These are phyloP conservation scores for Rhodotorula sp. DNA, from an alignment of 1,284 basidiomycete genomes.

Conservation along the genomic window DNA sequence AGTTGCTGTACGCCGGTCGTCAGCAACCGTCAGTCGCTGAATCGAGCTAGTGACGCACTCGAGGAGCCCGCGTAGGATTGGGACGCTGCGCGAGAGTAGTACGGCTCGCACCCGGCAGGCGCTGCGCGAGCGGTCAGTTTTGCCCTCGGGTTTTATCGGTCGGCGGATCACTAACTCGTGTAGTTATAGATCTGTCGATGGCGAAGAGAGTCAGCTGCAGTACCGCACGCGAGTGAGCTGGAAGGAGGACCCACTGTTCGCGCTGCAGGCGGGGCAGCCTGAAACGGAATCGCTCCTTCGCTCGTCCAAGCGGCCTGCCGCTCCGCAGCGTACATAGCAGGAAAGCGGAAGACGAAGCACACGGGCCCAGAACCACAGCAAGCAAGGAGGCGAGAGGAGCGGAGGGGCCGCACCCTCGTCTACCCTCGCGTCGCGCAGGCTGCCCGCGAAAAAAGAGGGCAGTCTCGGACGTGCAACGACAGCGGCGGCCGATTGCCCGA, in stretches of 20 bases:
- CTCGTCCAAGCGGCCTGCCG: not conserved
- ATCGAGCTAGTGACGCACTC: not conserved
- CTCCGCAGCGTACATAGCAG: not conserved
- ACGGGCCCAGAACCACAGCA: not conserved
- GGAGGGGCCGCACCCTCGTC: not conserved
- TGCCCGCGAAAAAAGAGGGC: not conserved
- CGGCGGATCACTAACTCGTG: not conserved
- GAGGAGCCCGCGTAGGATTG: not conserved
- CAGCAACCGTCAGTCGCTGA: not conserved
- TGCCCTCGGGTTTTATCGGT: not conserved
- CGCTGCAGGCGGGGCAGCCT: not conserved
- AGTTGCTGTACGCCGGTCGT: not conserved
- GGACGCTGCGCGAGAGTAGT: not conserved
- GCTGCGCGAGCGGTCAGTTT: slow-evolving; percentile 1
- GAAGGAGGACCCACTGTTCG: not conserved
- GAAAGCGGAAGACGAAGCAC: not conserved
- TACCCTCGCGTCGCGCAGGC: not conserved
- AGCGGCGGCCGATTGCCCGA: too few relatives aligned
- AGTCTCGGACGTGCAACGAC: too few relatives aligned
- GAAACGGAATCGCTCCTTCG: not conserved
- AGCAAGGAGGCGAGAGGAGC: not conserved
- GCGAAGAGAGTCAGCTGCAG: not conserved
- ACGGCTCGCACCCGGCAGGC: not conserved
- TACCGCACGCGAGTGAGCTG: too few relatives aligned
- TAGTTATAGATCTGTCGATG: slow-evolving; percentile 3